A percentile compares a stretch with the other conserved stretches of the same genome.
These are phyloP conservation scores for Scedosporium boydii DNA, from an alignment of 2,329 filamentous ascomycete genomes.

Conservation along the genomic window DNA sequence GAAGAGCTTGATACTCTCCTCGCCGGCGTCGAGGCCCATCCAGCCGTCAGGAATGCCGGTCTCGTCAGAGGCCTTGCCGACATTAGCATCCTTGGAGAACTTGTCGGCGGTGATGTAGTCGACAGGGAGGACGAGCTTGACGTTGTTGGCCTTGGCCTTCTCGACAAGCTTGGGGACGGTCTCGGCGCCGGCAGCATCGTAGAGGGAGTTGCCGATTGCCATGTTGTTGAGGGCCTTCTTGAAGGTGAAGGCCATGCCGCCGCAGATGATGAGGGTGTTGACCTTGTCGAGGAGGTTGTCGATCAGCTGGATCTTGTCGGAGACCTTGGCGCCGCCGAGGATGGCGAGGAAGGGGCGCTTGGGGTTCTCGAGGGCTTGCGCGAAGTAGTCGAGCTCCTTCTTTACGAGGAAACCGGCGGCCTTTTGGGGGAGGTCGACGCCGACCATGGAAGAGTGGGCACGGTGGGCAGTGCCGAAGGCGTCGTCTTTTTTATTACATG, in stretches of 20 bases:
- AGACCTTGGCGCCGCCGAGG: conserved; percentile 95
- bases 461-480: conserved; percentile 98
- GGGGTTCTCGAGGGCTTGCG: conserved; percentile 86
- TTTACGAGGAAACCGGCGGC: conserved; percentile 98
- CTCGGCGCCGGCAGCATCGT: conserved; percentile 89
- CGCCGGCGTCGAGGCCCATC: conserved; percentile 95
- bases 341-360: conserved; percentile 97
- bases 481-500: conserved; percentile 36
- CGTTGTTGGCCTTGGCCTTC: conserved; percentile 94
- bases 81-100: conserved; percentile 77
- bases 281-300: conserved; percentile 98
- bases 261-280: conserved; percentile 91
- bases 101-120: conserved; percentile 97
- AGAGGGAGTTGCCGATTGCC: conserved; percentile 82
- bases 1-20: conserved; percentile 81
- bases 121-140: conserved; percentile 87
- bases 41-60: conserved; percentile 87
- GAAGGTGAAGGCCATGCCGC: conserved; percentile 99
- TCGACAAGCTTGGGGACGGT: conserved; percentile 78
- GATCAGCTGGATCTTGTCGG: conserved; percentile 99
- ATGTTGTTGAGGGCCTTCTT: conserved; percentile 96
- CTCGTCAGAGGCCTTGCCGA: conserved; percentile 72
- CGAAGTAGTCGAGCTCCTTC: conserved; percentile 99
- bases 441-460: conserved; percentile 98
- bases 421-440: conserved; percentile 90